A percentile compares a stretch with the other conserved stretches of the same genome.
Evolutionary conservation across 2,329 filamentous ascomycete genomes (phyloP).

Genomic region (Hypoxylon sp.): DNA sequence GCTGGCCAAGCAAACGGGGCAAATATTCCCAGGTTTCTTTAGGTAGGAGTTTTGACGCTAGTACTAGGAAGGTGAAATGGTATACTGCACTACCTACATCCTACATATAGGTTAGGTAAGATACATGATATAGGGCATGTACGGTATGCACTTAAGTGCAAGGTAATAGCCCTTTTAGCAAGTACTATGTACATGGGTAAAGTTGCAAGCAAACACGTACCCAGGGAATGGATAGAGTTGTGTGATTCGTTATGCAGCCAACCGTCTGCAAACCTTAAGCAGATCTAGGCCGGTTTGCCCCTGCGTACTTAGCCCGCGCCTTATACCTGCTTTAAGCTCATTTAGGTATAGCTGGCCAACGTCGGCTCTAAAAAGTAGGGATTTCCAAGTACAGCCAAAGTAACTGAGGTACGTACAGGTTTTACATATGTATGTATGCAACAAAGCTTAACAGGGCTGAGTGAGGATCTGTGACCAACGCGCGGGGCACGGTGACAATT

Average conservation of each 20-base stretch:
- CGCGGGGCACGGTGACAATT: conserved; percentile 1
- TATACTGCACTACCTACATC: too few relatives aligned
- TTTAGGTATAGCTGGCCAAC: conserved; percentile 1
- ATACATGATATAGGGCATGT: too few relatives aligned
- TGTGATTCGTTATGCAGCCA: conserved; percentile 17
- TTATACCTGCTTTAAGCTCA: conserved; percentile 13
- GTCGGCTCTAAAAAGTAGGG: not conserved
- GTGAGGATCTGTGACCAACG: not conserved
- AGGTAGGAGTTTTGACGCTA: conserved; percentile 1
- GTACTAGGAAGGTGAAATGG: conserved; percentile 7
- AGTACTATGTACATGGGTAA: not conserved
- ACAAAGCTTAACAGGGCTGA: not conserved
- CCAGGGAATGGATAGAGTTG: not conserved
- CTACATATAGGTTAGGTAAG: too few relatives aligned
- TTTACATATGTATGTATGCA: too few relatives aligned
- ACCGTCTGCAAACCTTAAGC: conserved; percentile 37
- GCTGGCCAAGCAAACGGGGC: conserved; percentile 10
- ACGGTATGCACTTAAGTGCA: too few relatives aligned
- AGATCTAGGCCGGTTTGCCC: conserved; percentile 31
- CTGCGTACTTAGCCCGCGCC: conserved; percentile 31
- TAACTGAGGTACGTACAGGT: not conserved
- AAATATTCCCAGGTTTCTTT: conserved; percentile 26
- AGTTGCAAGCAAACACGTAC: conserved; percentile 1
- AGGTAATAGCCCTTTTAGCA: not conserved
- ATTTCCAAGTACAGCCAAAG: not conserved